These are phyloP conservation scores for Nematodospora valgi DNA, from an alignment of 805 yeast genomes.

Conservation along the genomic window DNA sequence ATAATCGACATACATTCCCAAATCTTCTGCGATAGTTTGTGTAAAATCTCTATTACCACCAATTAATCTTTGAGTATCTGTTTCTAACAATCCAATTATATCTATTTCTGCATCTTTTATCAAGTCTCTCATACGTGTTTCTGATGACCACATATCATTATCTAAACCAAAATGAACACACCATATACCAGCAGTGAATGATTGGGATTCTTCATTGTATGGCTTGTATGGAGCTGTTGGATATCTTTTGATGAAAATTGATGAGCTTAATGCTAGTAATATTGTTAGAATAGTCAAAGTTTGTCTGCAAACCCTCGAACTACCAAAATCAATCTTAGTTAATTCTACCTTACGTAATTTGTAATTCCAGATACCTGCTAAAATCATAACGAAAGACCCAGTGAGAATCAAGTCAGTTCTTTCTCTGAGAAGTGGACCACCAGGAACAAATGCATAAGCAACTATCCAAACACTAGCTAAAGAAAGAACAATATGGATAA, in stretches of 20 bases:
- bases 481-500: conserved; percentile 51
- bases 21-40: conserved; percentile 84
- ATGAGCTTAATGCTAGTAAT: conserved; percentile 49
- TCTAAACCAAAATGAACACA: conserved; percentile 96
- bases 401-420: conserved; percentile 75
- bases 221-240: conserved; percentile 65
- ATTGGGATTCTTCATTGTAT: conserved; percentile 46
- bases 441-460: conserved; percentile 98
- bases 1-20: conserved; percentile 91
- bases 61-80: conserved; percentile 89
- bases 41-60: conserved; percentile 96
- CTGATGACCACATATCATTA: conserved; percentile 97
- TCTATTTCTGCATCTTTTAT: conserved; percentile 86
- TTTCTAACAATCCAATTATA: conserved; percentile 84
- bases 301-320: conserved; percentile 11
- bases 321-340: conserved; percentile 4
- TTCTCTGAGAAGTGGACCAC: conserved; percentile 84
- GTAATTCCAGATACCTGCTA: conserved; percentile 48
- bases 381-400: conserved; percentile 49
- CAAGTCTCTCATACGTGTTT: conserved; percentile 81
- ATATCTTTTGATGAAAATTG: conserved; percentile 53
- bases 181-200: conserved; percentile 96
- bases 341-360: conserved; percentile 18
- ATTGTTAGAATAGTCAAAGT: conserved; percentile 35
- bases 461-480: conserved; percentile 95